phyloP scores from a whole-genome alignment of 2,329 filamentous ascomycete species.

The Hypoxylon sp. region DNA sequence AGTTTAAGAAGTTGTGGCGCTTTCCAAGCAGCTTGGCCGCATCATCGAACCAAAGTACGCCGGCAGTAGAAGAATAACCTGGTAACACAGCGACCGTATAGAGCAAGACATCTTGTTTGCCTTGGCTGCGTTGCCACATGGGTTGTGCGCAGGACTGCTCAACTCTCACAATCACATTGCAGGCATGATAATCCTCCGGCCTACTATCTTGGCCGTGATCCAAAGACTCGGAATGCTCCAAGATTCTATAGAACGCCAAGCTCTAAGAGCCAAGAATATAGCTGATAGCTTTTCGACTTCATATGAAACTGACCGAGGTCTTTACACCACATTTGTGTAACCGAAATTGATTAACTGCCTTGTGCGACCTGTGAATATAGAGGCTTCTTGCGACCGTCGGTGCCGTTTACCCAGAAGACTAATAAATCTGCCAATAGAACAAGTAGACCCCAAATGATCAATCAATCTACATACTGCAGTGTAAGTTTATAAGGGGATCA shows the following conservation, averaged over 20 bases:
- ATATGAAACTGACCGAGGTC: constrained; percentile 11
- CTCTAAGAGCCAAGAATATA: constrained; percentile 21
- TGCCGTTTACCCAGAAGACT: constrained; percentile 6
- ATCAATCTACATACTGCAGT: neutral
- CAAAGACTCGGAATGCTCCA: constrained; percentile 27
- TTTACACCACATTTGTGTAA: constrained; percentile 5
- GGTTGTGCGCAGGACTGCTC: constrained; percentile 3
- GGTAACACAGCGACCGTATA: constrained; percentile 21
- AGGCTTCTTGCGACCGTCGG: neutral
- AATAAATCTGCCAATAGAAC: neutral
- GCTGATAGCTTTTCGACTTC: constrained; percentile 11
- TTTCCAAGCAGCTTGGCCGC: constrained; percentile 32
- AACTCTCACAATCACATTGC: constrained; percentile 10
- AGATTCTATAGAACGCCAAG: constrained; percentile 30
- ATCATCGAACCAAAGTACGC: constrained; percentile 29
- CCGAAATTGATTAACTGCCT: neutral
- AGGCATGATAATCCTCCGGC: constrained; percentile 19
- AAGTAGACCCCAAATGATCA: neutral
- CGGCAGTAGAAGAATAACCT: constrained; percentile 37
- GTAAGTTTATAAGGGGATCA: neutral
- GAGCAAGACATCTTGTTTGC: constrained; percentile 16
- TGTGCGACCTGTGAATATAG: neutral
- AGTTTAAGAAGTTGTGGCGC: constrained; percentile 27
- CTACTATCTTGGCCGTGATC: constrained; percentile 25
- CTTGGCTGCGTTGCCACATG: constrained; percentile 22